phyloP scores from a whole-genome alignment of 108 stramenopile species.

The Hondaea fermentalgiana region DNA sequence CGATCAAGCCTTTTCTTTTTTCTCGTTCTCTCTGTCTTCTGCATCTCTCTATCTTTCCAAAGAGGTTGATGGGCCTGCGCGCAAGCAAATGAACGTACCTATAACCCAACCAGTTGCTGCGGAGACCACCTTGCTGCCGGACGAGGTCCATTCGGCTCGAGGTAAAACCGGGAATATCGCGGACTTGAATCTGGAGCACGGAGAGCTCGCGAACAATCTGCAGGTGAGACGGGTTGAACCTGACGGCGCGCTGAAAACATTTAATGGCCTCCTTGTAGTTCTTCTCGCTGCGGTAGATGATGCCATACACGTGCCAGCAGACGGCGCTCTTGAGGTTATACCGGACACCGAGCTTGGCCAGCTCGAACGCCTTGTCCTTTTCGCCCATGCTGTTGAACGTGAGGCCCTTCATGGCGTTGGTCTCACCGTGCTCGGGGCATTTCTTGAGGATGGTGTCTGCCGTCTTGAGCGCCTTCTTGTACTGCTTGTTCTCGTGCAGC shows the following conservation, averaged over 20 bases:
- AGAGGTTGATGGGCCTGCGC: too few relatives aligned
- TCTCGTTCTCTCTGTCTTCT: background rate
- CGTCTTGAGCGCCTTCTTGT: conserved; percentile 91
- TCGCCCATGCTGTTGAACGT: conserved; percentile 66
- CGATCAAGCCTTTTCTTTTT: background rate
- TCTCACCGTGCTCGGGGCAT: conserved; percentile 84
- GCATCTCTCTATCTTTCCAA: background rate
- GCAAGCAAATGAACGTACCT: background rate
- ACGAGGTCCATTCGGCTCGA: conserved; percentile 74
- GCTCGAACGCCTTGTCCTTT: conserved; percentile 76
- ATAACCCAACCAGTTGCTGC: conserved; percentile 85
- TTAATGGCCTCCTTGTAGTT: conserved; percentile 95
- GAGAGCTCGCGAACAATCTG: conserved; percentile 89
- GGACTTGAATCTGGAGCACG: conserved; percentile 80
- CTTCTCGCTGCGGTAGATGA: conserved; percentile 81
- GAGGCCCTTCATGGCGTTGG: conserved; percentile 85
- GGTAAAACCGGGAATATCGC: conserved; percentile 77
- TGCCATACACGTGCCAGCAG: conserved; percentile 98
- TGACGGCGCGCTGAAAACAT: conserved; percentile 91
- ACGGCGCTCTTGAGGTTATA: conserved; percentile 89
- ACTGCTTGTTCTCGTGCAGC: conserved; percentile 89
- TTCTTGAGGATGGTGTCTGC: conserved; percentile 78
- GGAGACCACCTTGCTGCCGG: conserved; percentile 64
- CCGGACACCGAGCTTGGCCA: conserved; percentile 77
- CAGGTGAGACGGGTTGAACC: conserved; percentile 76